Evolutionary conservation across 225 moss, liverwort and hornwort genomes (phyloP).

Genomic region (Marchantia polymorpha): DNA sequence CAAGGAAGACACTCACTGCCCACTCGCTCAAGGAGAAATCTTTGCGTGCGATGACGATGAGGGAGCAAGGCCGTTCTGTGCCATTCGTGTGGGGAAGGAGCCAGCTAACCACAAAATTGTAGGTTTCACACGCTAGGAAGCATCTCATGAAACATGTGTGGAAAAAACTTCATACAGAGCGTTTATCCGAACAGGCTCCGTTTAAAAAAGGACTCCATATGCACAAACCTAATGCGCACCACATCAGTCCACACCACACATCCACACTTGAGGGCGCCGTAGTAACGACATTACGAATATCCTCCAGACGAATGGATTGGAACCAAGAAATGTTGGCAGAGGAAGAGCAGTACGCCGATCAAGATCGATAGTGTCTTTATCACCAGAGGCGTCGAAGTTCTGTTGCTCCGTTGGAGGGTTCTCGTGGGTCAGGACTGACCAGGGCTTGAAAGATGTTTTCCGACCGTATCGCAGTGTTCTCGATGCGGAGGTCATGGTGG

Average conservation of each 20-base stretch:
- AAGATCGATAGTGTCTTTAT: slow-evolving; percentile 19
- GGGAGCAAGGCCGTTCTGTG: slow-evolving; percentile 17
- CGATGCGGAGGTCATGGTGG: slow-evolving; percentile 60
- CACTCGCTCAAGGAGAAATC: neutral
- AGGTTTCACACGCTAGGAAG: neutral
- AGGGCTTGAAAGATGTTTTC: slow-evolving; percentile 29
- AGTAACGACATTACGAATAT: slow-evolving; percentile 3
- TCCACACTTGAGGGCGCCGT: neutral
- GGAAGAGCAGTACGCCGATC: neutral
- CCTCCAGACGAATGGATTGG: neutral
- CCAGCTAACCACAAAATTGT: slow-evolving; percentile 11
- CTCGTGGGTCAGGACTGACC: slow-evolving; percentile 33
- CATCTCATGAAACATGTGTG: neutral
- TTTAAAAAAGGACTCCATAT: slow-evolving; percentile 6
- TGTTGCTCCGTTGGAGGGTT: slow-evolving; percentile 35
- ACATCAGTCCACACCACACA: neutral
- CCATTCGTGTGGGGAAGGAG: neutral
- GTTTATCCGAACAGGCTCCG: neutral
- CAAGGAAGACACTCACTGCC: neutral
- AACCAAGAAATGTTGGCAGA: slow-evolving; percentile 8
- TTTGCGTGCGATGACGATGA: slow-evolving; percentile 6
- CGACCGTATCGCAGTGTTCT: slow-evolving; percentile 30
- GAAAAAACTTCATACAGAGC: neutral
- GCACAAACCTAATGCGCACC: neutral
- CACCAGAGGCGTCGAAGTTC: slow-evolving; percentile 31